Percentiles rank a stretch among this genome's conserved stretches.
phyloP scores from a whole-genome alignment of 2,329 filamentous ascomycete species.

The Rhynchosporium secalis region DNA sequence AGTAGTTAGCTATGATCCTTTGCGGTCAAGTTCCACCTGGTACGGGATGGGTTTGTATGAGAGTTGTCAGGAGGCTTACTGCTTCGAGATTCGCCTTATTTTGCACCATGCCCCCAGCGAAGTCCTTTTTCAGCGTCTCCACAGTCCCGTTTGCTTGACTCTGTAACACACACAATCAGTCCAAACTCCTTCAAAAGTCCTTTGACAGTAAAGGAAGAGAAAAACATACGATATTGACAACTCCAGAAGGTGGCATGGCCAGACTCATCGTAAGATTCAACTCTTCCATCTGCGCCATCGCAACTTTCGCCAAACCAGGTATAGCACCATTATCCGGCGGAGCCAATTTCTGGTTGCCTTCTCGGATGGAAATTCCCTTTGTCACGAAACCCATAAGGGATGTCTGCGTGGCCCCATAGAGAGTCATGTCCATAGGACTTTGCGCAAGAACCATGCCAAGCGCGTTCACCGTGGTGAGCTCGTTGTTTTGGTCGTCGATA shows the following conservation, averaged over 20 bases:
- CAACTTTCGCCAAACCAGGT: slow-evolving; percentile 28
- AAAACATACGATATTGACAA: slow-evolving; percentile 6
- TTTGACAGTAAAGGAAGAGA: not conserved
- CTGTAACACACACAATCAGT: not conserved
- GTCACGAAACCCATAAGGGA: slow-evolving; percentile 27
- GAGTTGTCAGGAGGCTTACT: slow-evolving; percentile 14
- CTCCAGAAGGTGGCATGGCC: slow-evolving; percentile 11
- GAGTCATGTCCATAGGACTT: slow-evolving; percentile 23
- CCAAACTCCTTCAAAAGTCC: not conserved
- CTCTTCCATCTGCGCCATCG: slow-evolving; percentile 29
- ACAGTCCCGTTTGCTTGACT: slow-evolving; percentile 22
- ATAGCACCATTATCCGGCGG: slow-evolving; percentile 28
- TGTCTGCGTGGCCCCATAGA: slow-evolving; percentile 25
- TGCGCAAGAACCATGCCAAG: slow-evolving; percentile 25
- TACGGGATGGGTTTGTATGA: no score
- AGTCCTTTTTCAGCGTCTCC: slow-evolving; percentile 27
- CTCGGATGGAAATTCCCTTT: slow-evolving; percentile 30
- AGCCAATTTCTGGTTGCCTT: slow-evolving; percentile 34
- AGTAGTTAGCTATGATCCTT: not conserved
- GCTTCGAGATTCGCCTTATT: slow-evolving; percentile 31
- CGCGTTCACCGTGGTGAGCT: slow-evolving; percentile 24
- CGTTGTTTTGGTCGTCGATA: slow-evolving; percentile 32
- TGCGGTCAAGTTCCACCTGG: not conserved
- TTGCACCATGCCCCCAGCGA: slow-evolving; percentile 28
- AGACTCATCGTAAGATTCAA: slow-evolving; percentile 28